Percentiles rank a stretch among this genome's conserved stretches.
Evolutionary conservation across 257 asterid genomes (phyloP).

Genomic region (Plantago ovata): DNA sequence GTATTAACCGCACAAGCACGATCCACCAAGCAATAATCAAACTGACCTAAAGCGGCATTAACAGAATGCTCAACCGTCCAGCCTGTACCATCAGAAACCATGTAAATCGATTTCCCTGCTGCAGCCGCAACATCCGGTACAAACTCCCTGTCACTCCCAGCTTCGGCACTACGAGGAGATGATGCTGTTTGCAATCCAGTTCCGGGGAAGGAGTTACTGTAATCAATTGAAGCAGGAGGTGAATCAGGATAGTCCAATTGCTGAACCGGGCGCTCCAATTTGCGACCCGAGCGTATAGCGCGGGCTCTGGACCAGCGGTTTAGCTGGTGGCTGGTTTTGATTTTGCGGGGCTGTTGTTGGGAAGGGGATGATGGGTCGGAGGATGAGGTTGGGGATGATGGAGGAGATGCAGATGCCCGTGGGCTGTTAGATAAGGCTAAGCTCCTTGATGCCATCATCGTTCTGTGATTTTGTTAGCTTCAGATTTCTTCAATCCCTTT

Average conservation of each 20-base stretch:
- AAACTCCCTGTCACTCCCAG: constrained; percentile 27
- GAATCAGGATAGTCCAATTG: constrained; percentile 20
- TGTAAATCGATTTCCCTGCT: constrained; percentile 60
- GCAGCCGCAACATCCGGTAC: constrained; percentile 28
- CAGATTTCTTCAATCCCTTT: background rate
- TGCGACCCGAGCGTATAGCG: constrained; percentile 72
- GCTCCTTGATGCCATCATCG: constrained; percentile 43
- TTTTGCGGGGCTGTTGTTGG: constrained; percentile 32
- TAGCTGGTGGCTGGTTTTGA: constrained; percentile 69
- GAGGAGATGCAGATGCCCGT: constrained; percentile 25
- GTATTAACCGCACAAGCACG: constrained; percentile 80
- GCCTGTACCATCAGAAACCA: constrained; percentile 95
- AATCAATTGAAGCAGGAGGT: constrained; percentile 3
- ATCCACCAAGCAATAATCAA: constrained; percentile 83
- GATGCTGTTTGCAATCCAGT: constrained; percentile 15
- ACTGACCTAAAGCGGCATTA: constrained; percentile 89
- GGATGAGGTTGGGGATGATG: constrained; percentile 29
- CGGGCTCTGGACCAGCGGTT: constrained; percentile 96
- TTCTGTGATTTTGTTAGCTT: no score
- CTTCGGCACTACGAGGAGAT: constrained; percentile 21
- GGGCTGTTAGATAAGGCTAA: constrained; percentile 32
- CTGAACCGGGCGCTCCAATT: constrained; percentile 48
- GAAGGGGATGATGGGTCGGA: constrained; percentile 28
- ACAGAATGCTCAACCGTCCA: constrained; percentile 97
- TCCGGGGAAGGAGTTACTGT: constrained; percentile 13